Evolutionary conservation across 1,284 basidiomycete species (phyloP), one percentile per base, ranked within the genome.

Genomic region (Cryptococcus hybrid): DNA sequence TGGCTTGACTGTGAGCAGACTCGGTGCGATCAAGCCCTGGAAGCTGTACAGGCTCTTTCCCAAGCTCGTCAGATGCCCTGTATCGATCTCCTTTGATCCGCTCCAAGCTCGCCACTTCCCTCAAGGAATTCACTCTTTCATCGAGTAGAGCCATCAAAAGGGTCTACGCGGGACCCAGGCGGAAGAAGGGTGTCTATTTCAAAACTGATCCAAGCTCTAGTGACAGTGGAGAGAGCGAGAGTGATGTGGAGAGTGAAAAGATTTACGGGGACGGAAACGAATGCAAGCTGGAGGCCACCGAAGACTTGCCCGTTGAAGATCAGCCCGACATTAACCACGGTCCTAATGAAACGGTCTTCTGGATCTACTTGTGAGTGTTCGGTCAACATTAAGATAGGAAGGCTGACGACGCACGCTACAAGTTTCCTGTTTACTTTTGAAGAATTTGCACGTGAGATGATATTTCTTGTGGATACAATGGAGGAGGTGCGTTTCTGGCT

Each of bases 391-490:
- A 42, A 38, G 61, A n/a, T 67, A 59, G 42, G 74, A 79, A 52
- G 72, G 71, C n/a, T 13, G 15, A 15, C 38, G 40, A 34, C 24
- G 12, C 13, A 2, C 11, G 18, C 81, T 90, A 52, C 24, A 62
- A 93, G 91, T 79, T 93, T 92, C 77, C 88, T 94, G 59, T 96
- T 95, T 76, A 94, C 91, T 0, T 76, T 95, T 46, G 91, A 96
- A 76, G 93, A 96, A 71, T 95, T 95, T 70, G 84, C 89, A 5
- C 80, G 84, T 58, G 93, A 96, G 73, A 78, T 94, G 48, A 81
- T 88, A 46, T 86, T 85, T 43, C 84, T 96, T 3, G 82, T 91
- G 0, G 89, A 92, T 68, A 87, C 90, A 0, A 88, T 93, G 82
- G 81, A 84, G 52, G 82, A 88, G 55, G 74, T 75, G 13, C 55